Conservation (phyloP, 75 land plant genomes). For the Cunninghamia lanceolata region DNA sequence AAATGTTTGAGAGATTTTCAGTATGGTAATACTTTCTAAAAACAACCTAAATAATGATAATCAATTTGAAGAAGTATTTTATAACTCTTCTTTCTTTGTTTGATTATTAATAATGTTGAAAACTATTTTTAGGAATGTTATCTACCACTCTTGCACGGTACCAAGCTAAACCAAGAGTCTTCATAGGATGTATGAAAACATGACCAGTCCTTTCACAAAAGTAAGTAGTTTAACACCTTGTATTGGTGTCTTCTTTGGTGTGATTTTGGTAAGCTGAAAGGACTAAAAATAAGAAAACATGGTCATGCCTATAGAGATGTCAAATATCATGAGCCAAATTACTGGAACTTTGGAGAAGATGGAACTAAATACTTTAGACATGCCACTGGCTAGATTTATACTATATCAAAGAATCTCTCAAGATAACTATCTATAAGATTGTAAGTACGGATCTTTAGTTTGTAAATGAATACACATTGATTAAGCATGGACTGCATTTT, state of each 20-base stretch:
- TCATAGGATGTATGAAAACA: slow-evolving; percentile 94
- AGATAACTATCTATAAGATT: slow-evolving; percentile 72
- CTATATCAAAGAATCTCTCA: slow-evolving; percentile 89
- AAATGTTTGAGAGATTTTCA: background rate
- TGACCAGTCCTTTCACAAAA: slow-evolving; percentile 87
- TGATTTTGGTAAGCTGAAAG: background rate
- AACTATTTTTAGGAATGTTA: no score
- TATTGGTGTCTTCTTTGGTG: background rate
- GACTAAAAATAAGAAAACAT: background rate
- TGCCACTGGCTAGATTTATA: no score
- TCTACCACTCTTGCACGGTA: no score
- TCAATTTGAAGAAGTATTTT: no score
- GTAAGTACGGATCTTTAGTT: slow-evolving; percentile 30
- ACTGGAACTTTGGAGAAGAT: no score
- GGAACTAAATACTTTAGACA: no score
- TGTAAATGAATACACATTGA: background rate
- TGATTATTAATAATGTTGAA: no score
- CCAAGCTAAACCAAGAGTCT: slow-evolving; percentile 68
- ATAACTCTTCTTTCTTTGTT: no score
- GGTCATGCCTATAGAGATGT: slow-evolving; percentile 42
- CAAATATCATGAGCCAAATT: slow-evolving; percentile 95
- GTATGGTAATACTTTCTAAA: no score
- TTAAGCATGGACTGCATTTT: background rate
- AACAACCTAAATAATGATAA: no score
- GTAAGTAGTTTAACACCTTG: slow-evolving; percentile 25